Conservation (phyloP, 2,329 filamentous ascomycete species). For the Alternaria hordeiaustralica region DNA sequence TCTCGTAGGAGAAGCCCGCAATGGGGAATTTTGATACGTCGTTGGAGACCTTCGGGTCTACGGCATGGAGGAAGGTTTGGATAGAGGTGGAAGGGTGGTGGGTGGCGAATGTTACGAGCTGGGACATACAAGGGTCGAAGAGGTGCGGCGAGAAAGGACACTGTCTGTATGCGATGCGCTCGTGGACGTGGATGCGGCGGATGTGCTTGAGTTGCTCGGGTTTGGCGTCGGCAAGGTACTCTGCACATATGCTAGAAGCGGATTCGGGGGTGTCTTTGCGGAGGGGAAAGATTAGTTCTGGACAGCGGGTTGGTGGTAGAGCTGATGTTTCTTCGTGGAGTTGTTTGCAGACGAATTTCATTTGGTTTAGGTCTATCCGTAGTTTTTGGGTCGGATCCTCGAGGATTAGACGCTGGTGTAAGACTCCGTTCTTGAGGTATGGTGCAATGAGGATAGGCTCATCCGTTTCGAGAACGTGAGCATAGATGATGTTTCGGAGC, state of each 20-base stretch:
- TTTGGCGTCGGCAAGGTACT: accelerated
- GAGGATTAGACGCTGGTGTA: background rate
- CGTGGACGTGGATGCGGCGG: background rate
- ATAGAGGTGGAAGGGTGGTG: background rate
- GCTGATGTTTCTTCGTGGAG: background rate
- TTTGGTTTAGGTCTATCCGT: background rate
- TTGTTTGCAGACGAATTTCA: background rate
- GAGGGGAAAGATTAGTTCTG: background rate
- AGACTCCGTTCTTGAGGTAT: background rate
- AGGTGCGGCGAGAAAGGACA: background rate
- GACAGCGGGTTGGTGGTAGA: background rate
- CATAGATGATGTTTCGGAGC: background rate
- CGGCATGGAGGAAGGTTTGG: background rate
- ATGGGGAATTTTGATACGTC: background rate
- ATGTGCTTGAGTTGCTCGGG: background rate
- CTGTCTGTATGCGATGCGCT: background rate
- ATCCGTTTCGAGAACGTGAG: background rate
- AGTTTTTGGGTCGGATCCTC: accelerated
- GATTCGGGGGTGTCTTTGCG: background rate
- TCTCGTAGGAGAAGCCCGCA: background rate
- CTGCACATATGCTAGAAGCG: background rate
- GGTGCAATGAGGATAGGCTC: background rate
- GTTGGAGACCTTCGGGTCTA: background rate
- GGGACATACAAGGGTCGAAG: background rate
- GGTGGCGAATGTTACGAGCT: background rate